Evolutionary conservation across 2,329 filamentous ascomycete species (phyloP), one percentile per base, ranked within the genome.

Genomic region (Drechslerella dactyloides): DNA sequence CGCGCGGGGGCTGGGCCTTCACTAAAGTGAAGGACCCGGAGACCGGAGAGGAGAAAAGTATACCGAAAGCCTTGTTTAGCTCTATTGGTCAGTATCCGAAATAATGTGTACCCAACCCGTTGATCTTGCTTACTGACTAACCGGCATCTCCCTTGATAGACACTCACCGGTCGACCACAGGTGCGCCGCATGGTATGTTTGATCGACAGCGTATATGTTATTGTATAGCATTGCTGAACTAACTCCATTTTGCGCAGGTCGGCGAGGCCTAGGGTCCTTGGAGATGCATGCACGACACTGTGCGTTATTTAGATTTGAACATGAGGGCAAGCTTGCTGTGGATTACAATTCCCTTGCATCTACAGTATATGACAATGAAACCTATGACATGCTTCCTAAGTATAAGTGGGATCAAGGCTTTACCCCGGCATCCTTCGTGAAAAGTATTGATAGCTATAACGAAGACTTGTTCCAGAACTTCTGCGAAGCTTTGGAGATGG

Each of bases 351-450:
- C 27, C 1, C 44, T 75, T 7, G 53, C 72, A 10, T 60, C 52
- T 15, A 65, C 52, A 11, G 54, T 52, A 1, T 75, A 75, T 42
- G 74, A 75, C 46, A 40, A 42, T 5, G 64, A 72, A 33, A 50
- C 52, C 5, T 77, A 78, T 55, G 75, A 77, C 21, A 74, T 76
- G 62, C 30, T 74, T 15, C 76, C 76, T 0, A 19, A 51, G 33
- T 78, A 77, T 51, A 1, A 52, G 1, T 78, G 77, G 77, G 48
- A 72, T 48, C 40, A 37, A 13, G 19, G 24, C 0, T 77, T 77
- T 40, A 30, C 23, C 0, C 23, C 64, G 7, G 6, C 61, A 6
- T 3, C 19, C 0, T 74, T 76, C 30, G 55, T 24, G 10, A 4
- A 19, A 1, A 19, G 27, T 2, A 76, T 78, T 10, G 72, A 76